These are phyloP conservation scores for Thermothelomyces thermophilus DNA, from an alignment of 2,329 filamentous ascomycete genomes.

Conservation along the genomic window DNA sequence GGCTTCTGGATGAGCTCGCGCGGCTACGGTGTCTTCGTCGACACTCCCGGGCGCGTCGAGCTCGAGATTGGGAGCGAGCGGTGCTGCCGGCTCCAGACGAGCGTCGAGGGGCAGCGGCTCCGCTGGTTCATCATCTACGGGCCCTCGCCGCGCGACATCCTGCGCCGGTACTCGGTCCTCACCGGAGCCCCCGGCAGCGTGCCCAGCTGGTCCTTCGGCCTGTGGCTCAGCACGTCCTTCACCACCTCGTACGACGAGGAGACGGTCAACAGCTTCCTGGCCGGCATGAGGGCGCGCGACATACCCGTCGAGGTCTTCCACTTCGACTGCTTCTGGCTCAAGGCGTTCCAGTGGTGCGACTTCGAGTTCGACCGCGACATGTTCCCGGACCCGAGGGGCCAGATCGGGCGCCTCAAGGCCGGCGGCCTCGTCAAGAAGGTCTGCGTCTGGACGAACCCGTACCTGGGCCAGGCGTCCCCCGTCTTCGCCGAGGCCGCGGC, in stretches of 20 bases:
- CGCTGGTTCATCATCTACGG: slow-evolving; percentile 72
- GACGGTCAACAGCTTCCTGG: slow-evolving; percentile 61
- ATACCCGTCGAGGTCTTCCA: slow-evolving; percentile 67
- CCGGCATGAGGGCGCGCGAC: slow-evolving; percentile 59
- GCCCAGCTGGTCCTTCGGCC: slow-evolving; percentile 67
- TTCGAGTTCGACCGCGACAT: slow-evolving; percentile 63
- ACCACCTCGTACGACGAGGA: slow-evolving; percentile 66
- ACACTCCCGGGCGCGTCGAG: slow-evolving; percentile 62
- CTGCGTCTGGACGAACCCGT: slow-evolving; percentile 72
- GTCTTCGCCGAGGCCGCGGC: slow-evolving; percentile 58
- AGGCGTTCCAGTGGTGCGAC: slow-evolving; percentile 68
- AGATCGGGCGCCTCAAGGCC: slow-evolving; percentile 58
- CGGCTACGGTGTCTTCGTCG: slow-evolving; percentile 74
- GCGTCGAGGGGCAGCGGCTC: slow-evolving; percentile 60
- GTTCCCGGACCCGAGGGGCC: slow-evolving; percentile 61
- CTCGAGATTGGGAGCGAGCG: slow-evolving; percentile 69
- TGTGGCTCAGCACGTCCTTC: slow-evolving; percentile 73
- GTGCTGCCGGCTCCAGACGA: slow-evolving; percentile 63
- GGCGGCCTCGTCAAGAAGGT: slow-evolving; percentile 56
- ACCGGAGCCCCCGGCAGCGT: slow-evolving; percentile 60
- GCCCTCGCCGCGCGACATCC: slow-evolving; percentile 62
- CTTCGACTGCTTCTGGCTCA: slow-evolving; percentile 74
- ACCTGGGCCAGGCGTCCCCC: slow-evolving; percentile 62
- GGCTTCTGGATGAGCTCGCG: slow-evolving; percentile 63
- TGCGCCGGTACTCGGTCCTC: slow-evolving; percentile 59